Base-by-base conservation (phyloP, 1,284 basidiomycete genomes). In the Microbotryum silenes-acaulis region DNA sequence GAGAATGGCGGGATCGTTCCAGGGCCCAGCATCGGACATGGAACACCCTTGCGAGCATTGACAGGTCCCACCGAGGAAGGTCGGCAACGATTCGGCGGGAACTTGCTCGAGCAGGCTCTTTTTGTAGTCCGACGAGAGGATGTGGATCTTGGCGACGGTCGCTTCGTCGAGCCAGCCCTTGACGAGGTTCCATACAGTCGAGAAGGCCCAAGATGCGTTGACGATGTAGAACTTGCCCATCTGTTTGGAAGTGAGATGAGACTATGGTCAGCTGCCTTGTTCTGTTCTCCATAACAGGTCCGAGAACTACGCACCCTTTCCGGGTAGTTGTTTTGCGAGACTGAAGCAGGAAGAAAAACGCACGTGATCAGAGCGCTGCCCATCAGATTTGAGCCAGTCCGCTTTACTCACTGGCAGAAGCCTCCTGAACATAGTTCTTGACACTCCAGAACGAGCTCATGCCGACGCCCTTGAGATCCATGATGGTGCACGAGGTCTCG, bases 401-500 rank as follows among this genome's bases (percentile, higher is more conserved):
- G 6, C 12, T 53, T 5, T 18, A 60, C 64, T 90, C 89, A 76
- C 97, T 88, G 51, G 79, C 77, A 4, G 87, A 81, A 0, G 92
- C 89, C 46, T 85, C 78, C 67, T 81, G 82, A 51, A 98, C 87
- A 79, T 94, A 97, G 77, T 88, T 86, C 78, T 91, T 93, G 77
- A 96, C 93, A 74, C 84, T 85, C 79, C 87, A 92, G 76, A 97
- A 98, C 74, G 84, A 85, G 64, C 82, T 79, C 68, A 97, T 76
- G 31, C 87, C 85, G 59, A 96, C 91, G 74, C 83, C 83, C 63
- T 85, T 77, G 64, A 98, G 83, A 76, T 98, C 94, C 78, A 98
- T 84, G 80, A 98, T 94, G 62, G 94, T 97, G 83, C 93, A 97
- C 61, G 85, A 90, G n/a, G 93, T 97, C 79, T 97, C 93, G 75